Conservation (phyloP, 495 filamentous ascomycete genomes). For the Penicillium roqueforti region DNA sequence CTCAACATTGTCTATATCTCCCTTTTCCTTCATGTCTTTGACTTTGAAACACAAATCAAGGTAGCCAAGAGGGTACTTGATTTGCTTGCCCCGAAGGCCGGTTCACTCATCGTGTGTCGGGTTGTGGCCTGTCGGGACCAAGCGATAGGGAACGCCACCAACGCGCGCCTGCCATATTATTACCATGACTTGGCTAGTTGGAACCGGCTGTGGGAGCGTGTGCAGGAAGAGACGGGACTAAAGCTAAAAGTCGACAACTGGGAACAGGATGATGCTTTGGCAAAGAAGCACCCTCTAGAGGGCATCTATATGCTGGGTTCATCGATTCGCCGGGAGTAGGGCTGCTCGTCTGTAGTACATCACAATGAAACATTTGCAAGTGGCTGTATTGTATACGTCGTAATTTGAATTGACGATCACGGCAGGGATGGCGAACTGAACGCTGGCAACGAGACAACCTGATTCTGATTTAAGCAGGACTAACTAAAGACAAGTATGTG, state of each 20-base stretch:
- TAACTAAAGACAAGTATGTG: no score
- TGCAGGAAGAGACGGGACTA: constrained; percentile 36
- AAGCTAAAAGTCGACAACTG: constrained; percentile 30
- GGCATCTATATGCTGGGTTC: constrained; percentile 6
- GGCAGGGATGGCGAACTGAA: no score
- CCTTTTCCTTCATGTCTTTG: constrained; percentile 53
- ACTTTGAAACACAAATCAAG: constrained; percentile 41
- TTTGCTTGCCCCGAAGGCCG: constrained; percentile 17
- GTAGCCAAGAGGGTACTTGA: constrained; percentile 34
- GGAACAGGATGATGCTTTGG: constrained; percentile 8
- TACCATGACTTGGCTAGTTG: constrained; percentile 39
- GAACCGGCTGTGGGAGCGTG: constrained; percentile 41
- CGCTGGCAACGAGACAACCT: no score
- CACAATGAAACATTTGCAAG: no score
- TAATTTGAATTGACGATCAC: no score
- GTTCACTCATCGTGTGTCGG: constrained; percentile 39
- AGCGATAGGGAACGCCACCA: constrained; percentile 16
- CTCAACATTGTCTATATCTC: constrained; percentile 49
- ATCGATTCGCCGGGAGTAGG: background rate
- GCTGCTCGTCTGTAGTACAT: no score
- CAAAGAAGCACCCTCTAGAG: constrained; percentile 2
- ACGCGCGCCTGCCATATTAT: constrained; percentile 19
- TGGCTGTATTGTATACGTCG: background rate
- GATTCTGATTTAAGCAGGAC: no score
- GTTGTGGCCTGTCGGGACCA: constrained; percentile 32